Conservation (phyloP, 164 flowering plant species). For the Macadamia integrifolia region DNA sequence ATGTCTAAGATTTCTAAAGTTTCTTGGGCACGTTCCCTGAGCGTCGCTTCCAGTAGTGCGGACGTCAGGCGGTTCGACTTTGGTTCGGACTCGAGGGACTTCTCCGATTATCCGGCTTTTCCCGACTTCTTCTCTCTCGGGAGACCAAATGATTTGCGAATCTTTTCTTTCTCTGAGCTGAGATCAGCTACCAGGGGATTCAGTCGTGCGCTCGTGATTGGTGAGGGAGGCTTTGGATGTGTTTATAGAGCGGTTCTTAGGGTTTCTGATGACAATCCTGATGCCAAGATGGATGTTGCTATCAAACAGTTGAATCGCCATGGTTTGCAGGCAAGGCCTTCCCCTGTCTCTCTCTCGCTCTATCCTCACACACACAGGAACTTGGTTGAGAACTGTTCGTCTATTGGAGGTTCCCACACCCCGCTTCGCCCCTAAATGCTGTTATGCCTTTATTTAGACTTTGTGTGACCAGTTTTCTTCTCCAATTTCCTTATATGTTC, state of each 20-base stretch:
- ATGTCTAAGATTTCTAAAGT: conserved; percentile 41
- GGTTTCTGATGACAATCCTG: conserved; percentile 20
- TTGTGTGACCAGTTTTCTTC: too few relatives aligned
- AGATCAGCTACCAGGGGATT: conserved; percentile 81
- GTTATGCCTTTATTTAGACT: too few relatives aligned
- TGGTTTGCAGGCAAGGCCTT: conserved; percentile 77
- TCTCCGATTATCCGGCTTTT: conserved; percentile 22
- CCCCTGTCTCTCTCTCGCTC: too few relatives aligned
- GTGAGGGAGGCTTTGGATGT: conserved; percentile 94
- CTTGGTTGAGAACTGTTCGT: neutral
- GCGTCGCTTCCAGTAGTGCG: conserved; percentile 55
- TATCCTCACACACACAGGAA: neutral
- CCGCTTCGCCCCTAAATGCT: too few relatives aligned
- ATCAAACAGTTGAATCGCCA: conserved; percentile 75
- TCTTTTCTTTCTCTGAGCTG: conserved; percentile 62
- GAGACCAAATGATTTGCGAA: conserved; percentile 53
- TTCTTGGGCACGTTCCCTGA: conserved; percentile 79
- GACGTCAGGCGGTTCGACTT: conserved; percentile 29
- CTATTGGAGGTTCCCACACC: neutral
- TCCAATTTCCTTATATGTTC: too few relatives aligned
- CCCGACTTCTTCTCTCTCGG: conserved; percentile 22
- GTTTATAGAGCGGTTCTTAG: conserved; percentile 66
- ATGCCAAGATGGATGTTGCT: conserved; percentile 60
- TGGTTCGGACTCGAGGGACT: conserved; percentile 28
- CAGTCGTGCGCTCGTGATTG: conserved; percentile 59